phyloP scores from a whole-genome alignment of 371 early-diverging fungal genomes.

The Lichtheimia hyalospora region DNA sequence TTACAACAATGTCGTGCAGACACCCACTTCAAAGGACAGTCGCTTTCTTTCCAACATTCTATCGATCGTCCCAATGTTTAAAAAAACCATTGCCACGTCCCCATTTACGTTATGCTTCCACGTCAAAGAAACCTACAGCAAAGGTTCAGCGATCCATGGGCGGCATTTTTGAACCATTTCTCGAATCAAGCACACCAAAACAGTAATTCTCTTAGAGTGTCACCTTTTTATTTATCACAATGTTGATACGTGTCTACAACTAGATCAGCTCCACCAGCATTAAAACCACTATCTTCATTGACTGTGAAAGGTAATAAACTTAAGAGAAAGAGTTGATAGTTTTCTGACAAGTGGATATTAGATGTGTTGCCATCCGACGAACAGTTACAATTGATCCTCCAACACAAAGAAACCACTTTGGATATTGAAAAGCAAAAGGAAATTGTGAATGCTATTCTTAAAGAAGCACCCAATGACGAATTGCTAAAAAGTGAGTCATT shows the following conservation, averaged over 20 bases:
- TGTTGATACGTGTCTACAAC: no score
- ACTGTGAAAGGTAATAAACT: neutral
- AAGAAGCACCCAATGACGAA: neutral
- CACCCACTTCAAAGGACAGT: neutral
- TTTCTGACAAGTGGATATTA: neutral
- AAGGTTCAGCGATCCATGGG: slow-evolving; percentile 30
- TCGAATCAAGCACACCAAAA: slow-evolving; percentile 13
- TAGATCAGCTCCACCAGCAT: neutral
- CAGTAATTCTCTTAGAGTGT: neutral
- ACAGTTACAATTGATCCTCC: slow-evolving; percentile 18
- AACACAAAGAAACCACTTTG: slow-evolving; percentile 22
- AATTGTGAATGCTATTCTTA: slow-evolving; percentile 14
- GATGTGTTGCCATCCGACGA: slow-evolving; percentile 36
- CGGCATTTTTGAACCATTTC: slow-evolving; percentile 45
- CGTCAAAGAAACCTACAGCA: neutral
- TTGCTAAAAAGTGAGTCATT: neutral
- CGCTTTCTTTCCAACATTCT: neutral
- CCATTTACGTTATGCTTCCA: neutral
- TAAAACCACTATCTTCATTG: neutral
- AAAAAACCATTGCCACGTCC: neutral
- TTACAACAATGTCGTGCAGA: neutral
- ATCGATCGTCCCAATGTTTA: neutral
- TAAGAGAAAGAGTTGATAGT: no score
- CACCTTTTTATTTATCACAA: no score
- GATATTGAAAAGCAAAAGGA: slow-evolving; percentile 30